Percentiles rank a stretch among this genome's conserved stretches.
These are phyloP conservation scores for Falciphora oryzae DNA, from an alignment of 2,329 filamentous ascomycete species.

Conservation along the genomic window DNA sequence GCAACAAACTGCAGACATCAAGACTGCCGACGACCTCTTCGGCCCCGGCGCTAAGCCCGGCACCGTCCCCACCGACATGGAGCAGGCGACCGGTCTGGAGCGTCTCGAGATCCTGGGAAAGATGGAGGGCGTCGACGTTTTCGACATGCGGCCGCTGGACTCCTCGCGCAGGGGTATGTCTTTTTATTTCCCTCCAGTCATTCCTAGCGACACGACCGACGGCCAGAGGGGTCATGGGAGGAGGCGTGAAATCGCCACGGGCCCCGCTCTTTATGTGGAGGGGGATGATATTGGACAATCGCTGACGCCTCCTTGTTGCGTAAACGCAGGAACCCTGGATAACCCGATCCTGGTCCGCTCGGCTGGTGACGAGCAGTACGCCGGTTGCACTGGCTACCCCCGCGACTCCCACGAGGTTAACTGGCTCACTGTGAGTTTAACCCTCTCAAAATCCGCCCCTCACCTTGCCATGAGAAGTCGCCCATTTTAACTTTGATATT, in stretches of 20 bases:
- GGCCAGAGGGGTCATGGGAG: neutral
- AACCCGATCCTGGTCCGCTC: slow-evolving; percentile 88
- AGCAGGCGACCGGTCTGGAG: slow-evolving; percentile 95
- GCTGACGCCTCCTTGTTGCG: neutral
- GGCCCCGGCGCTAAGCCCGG: slow-evolving; percentile 76
- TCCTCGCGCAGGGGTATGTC: slow-evolving; percentile 73
- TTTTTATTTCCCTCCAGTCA: neutral
- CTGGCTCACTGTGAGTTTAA: slow-evolving; percentile 75
- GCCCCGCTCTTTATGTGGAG: neutral
- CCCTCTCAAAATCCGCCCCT: too few relatives aligned
- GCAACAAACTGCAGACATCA: slow-evolving; percentile 62
- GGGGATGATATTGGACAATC: slow-evolving; percentile 8
- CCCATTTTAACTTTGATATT: slow-evolving; percentile 6
- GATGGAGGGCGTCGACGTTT: slow-evolving; percentile 97
- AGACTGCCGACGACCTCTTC: slow-evolving; percentile 73
- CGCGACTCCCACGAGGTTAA: slow-evolving; percentile 85
- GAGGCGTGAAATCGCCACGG: slow-evolving; percentile 7
- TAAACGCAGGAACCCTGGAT: slow-evolving; percentile 66
- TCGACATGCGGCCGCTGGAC: slow-evolving; percentile 97
- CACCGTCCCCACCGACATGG: slow-evolving; percentile 85
- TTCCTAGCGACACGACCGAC: neutral
- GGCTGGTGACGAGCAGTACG: slow-evolving; percentile 92
- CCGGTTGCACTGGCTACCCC: slow-evolving; percentile 90
- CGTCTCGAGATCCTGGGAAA: slow-evolving; percentile 98
- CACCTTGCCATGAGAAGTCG: neutral